Percentiles rank a stretch among this genome's conserved stretches.
phyloP scores from a whole-genome alignment of 75 land plant species.

The Isoetes taiwanensis region DNA sequence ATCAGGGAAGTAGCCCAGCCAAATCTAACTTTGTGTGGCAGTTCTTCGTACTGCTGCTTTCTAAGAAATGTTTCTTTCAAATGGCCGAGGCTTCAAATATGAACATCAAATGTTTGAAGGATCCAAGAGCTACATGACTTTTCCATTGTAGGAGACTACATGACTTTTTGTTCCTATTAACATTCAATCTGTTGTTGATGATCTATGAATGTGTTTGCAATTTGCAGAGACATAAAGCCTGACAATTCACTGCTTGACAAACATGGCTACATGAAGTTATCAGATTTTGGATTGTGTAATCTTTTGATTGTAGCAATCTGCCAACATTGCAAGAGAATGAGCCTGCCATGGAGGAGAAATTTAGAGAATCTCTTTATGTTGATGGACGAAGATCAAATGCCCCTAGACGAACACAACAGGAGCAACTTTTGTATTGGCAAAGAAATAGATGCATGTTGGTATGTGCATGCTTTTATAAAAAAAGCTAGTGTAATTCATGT shows the following conservation, averaged over 20 bases:
- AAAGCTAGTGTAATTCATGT: too few species aligned
- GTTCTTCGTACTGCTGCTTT: too few species aligned
- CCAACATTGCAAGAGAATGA: slow-evolving; percentile 68
- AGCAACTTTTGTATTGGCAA: slow-evolving; percentile 87
- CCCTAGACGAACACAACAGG: slow-evolving; percentile 81
- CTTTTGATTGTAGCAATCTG: slow-evolving; percentile 63
- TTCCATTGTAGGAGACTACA: too few species aligned
- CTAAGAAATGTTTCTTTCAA: too few species aligned
- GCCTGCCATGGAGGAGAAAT: slow-evolving; percentile 25
- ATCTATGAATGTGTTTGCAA: neutral
- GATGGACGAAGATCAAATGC: slow-evolving; percentile 29
- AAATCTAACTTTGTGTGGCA: too few species aligned
- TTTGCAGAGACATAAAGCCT: slow-evolving; percentile 79
- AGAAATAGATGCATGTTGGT: slow-evolving; percentile 76
- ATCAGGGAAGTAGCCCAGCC: too few species aligned
- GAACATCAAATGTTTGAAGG: too few species aligned
- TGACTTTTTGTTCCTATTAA: too few species aligned
- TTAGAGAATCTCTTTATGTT: slow-evolving; percentile 40
- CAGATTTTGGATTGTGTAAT: slow-evolving; percentile 94
- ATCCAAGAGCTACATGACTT: too few species aligned
- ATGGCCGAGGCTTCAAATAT: too few species aligned
- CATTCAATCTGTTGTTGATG: too few species aligned
- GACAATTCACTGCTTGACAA: slow-evolving; percentile 80
- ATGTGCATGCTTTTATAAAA: too few species aligned
- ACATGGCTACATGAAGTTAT: slow-evolving; percentile 81